Evolutionary conservation across 345 rosid species (phyloP), one percentile per base, ranked within the genome.

Genomic region (Balakata baccata): DNA sequence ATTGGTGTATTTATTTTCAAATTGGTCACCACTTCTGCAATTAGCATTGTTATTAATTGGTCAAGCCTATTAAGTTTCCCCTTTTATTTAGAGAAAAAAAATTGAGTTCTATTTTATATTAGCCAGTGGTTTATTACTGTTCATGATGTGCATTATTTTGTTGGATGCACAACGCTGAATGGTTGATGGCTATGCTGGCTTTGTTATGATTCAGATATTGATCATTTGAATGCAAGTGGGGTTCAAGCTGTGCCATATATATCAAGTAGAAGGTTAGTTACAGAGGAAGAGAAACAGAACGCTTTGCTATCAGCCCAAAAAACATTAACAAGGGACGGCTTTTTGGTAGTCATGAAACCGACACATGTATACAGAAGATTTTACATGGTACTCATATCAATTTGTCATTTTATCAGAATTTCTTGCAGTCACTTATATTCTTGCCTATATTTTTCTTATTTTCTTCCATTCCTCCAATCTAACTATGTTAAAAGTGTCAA

Each of bases 331-430:
- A 70, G 76, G 2, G 79, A 84, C 11, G 86, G 87, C 74, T 84
- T 83, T 73, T 16, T 82, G 66, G 81, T 85, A 54, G 68, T 84
- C 45, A 86, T 88, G 89, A 84, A 77, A 68, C 89, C 88, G 54
- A 49, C 88, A 10, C 90, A 86, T 59, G 85, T 86, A 3, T 68
- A 75, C 74, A 77, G 75, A 71, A 76, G 66, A 70, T 89, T 83
- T 82, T 87, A 53, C 75, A 70, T 87, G 90, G 89, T 87, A 80
- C 70, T 18, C n/a, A 37, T 47, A 20, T 65, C 39, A 18, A 22
- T 22, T 17, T 29, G n/a, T 16, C 59, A 54, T 17, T 54, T 7
- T 18, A 54, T n/a, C 58, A 54, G 59, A 54, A 5, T 54, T 2
- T 18, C 59, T 61, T 61, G 7, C 53, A 14, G 0, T 69, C 12